phyloP scores from a whole-genome alignment of 345 rosid species.

The Eucalyptus tenuipes region DNA sequence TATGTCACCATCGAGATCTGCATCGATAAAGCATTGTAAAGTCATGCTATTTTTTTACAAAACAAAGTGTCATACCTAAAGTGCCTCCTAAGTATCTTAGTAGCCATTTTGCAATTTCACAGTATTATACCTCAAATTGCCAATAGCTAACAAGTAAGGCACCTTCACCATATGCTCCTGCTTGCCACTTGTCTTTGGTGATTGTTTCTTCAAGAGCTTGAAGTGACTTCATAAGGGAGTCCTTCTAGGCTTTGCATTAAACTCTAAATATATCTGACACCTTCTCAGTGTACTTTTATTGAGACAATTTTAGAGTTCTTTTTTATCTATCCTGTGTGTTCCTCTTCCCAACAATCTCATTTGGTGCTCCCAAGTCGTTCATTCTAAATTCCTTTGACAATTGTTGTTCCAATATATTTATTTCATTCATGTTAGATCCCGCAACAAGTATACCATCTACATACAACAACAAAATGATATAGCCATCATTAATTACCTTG shows the following conservation, averaged over 20 bases:
- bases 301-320: not conserved
- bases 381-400: not conserved
- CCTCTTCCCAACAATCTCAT: not conserved
- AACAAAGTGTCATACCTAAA: not conserved
- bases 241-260: not conserved
- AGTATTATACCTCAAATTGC: not conserved
- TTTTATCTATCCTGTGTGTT: not conserved
- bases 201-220: not conserved
- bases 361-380: not conserved
- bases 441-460: too few relatives aligned
- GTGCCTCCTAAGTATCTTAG: not conserved
- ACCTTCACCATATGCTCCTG: not conserved
- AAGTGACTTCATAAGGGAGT: not conserved
- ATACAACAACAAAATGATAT: too few relatives aligned
- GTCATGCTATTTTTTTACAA: fast-evolving
- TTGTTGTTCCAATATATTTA: too few relatives aligned
- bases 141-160: not conserved
- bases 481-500: too few relatives aligned
- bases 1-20: not conserved
- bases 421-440: not conserved
- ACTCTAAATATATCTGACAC: fast-evolving
- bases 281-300: too few relatives aligned
- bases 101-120: not conserved
- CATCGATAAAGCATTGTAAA: too few relatives aligned
- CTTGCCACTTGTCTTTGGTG: not conserved